A percentile compares a stretch with the other conserved stretches of the same genome.
Conservation (phyloP, 129 eudicot genomes). For the Logfia minima region DNA sequence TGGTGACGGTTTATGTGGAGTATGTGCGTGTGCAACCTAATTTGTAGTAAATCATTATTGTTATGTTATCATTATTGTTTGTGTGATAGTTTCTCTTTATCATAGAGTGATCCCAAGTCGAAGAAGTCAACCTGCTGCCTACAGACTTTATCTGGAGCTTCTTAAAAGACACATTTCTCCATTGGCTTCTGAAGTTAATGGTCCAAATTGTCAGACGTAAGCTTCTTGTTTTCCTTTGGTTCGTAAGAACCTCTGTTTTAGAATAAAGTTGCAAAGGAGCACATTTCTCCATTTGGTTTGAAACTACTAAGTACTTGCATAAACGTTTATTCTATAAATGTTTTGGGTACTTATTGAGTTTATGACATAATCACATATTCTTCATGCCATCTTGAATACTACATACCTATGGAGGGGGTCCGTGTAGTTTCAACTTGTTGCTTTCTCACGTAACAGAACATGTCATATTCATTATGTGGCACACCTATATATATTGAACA, state of each 20-base stretch:
- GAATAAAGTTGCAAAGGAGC: background rate
- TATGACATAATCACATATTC: background rate
- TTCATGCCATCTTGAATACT: background rate
- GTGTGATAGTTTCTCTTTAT: background rate
- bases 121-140: conserved; percentile 72
- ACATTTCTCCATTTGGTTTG: background rate
- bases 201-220: conserved; percentile 68
- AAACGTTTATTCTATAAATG: background rate
- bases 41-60: background rate
- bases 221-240: conserved; percentile 16
- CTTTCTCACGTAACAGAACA: background rate
- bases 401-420: background rate
- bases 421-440: background rate
- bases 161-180: conserved; percentile 71
- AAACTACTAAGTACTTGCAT: background rate
- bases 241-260: background rate
- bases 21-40: conserved; percentile 2
- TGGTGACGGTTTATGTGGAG: too few relatives aligned
- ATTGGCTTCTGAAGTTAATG: conserved; percentile 57
- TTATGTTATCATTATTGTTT: background rate
- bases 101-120: conserved; percentile 77
- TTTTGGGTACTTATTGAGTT: background rate
- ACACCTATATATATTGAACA: background rate
- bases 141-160: conserved; percentile 88
- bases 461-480: background rate